Base-by-base conservation (phyloP, 352 stramenopile species). In the Peronospora belbahrii region DNA sequence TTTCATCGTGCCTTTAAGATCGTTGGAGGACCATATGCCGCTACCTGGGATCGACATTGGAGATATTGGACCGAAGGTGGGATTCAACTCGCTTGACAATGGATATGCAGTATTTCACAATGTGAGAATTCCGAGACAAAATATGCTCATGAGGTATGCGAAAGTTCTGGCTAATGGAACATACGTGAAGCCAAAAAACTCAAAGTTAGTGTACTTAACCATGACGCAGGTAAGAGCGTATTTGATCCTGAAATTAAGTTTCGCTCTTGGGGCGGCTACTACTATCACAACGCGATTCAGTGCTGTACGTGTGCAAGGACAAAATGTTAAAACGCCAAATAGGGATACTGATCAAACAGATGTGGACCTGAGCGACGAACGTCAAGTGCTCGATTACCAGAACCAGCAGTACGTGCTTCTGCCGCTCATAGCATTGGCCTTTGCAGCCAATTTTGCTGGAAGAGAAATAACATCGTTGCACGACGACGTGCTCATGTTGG, bases 321-420 rank as follows among this genome's bases (percentile, higher is more conserved):
- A n/a, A n/a, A n/a, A n/a, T n/a, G n/a, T n/a, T n/a, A n/a, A n/a
- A n/a, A n/a, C n/a, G n/a, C n/a, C n/a, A n/a, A n/a, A n/a, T n/a
- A n/a, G n/a, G n/a, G n/a, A n/a, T n/a, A n/a, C n/a, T n/a, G n/a
- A n/a, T n/a, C n/a, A n/a, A n/a, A n/a, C n/a, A n/a, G n/a, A n/a
- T n/a, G n/a, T n/a, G n/a, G n/a, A n/a, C n/a, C n/a, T n/a, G n/a
- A n/a, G n/a, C n/a, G n/a, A n/a, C n/a, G n/a, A n/a, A n/a, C n/a
- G n/a, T n/a, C n/a, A n/a, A n/a, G 83, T 98, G 49, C 63, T 98
- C 31, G 90, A 98, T 52, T 98, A 98, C 59, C 88, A 92, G 41
- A 88, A 90, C 60, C 93, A 98, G 63, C 92, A 97, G 62, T 94
- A 97, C 65, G 86, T 93, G 14, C 70, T 98, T 10, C 74, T 98